These are phyloP conservation scores for Pichia ethanolica DNA, from an alignment of 805 yeast genomes.

Conservation along the genomic window DNA sequence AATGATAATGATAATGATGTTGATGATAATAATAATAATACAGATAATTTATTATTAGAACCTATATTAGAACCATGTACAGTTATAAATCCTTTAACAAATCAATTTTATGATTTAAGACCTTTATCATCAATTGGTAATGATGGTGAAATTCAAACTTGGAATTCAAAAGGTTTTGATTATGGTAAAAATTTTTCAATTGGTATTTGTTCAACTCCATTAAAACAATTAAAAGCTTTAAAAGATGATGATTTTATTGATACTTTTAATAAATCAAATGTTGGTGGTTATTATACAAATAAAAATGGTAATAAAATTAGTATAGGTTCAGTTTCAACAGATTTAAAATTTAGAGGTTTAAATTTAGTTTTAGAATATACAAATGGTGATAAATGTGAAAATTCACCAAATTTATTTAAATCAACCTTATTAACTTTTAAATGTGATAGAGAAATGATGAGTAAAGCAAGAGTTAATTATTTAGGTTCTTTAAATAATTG, in stretches of 20 bases:
- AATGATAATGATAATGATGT: no score
- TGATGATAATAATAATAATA: no score
- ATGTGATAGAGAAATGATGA: conserved; percentile 69
- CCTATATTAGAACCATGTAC: conserved; percentile 32
- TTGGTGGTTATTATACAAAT: conserved; percentile 55
- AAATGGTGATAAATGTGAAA: conserved; percentile 55
- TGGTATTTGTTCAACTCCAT: conserved; percentile 61
- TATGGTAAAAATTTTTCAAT: conserved; percentile 65
- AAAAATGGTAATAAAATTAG: conserved; percentile 35
- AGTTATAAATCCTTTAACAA: conserved; percentile 33
- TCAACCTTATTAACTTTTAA: conserved; percentile 64
- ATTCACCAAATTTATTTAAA: conserved; percentile 37
- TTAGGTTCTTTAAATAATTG: conserved; percentile 72
- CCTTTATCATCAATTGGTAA: conserved; percentile 28
- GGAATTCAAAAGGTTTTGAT: conserved; percentile 68
- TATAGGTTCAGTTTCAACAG: conserved; percentile 54
- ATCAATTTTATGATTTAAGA: conserved; percentile 40
- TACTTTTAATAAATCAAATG: conserved; percentile 32
- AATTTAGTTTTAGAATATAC: conserved; percentile 63
- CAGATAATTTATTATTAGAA: no score
- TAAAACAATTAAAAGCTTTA: conserved; percentile 21
- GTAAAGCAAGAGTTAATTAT: conserved; percentile 58
- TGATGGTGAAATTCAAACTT: conserved; percentile 35
- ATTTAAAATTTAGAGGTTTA: conserved; percentile 64
- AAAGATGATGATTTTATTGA: conserved; percentile 27